These are phyloP conservation scores for Cordyceps javanica DNA, from an alignment of 2,329 filamentous ascomycete genomes.

Conservation along the genomic window DNA sequence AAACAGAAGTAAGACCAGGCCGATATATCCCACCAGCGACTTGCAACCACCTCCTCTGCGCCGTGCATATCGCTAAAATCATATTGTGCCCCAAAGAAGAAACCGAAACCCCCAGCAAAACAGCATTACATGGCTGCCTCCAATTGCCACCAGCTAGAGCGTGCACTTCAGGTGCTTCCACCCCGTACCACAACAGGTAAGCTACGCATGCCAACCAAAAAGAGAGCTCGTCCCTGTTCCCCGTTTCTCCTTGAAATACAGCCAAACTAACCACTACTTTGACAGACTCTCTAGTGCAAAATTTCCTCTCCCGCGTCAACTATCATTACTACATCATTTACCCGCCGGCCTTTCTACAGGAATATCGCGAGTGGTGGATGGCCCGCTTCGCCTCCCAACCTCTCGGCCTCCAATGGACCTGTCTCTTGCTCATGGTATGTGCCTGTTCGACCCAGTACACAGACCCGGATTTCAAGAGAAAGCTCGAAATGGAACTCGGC, in stretches of 20 bases:
- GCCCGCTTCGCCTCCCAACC: conserved; percentile 23
- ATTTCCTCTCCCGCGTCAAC: conserved; percentile 32
- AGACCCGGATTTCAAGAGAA: conserved; percentile 23
- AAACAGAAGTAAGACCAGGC: conserved; percentile 19
- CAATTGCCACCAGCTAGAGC: conserved; percentile 25
- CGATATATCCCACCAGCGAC: neutral
- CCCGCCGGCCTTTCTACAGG: conserved; percentile 28
- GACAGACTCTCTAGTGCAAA: conserved; percentile 31
- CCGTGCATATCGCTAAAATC: neutral
- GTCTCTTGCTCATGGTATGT: conserved; percentile 32
- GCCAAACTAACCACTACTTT: neutral
- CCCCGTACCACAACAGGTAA: conserved; percentile 29
- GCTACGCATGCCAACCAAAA: conserved; percentile 3
- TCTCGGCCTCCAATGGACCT: conserved; percentile 32
- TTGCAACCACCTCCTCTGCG: neutral
- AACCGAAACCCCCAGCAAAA: conserved; percentile 15
- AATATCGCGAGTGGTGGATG: conserved; percentile 32
- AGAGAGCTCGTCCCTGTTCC: neutral
- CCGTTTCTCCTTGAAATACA: too few species aligned
- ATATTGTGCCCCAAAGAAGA: conserved; percentile 12
- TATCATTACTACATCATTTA: conserved; percentile 35
- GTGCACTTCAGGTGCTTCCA: conserved; percentile 27
- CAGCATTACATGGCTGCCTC: conserved; percentile 16
- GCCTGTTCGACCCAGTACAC: conserved; percentile 32
- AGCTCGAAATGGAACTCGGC: conserved; percentile 26